Percentiles rank a stretch among this genome's conserved stretches.
Evolutionary conservation across 305 asterid genomes (phyloP).

Genomic region (Solanum aculeatissimum): DNA sequence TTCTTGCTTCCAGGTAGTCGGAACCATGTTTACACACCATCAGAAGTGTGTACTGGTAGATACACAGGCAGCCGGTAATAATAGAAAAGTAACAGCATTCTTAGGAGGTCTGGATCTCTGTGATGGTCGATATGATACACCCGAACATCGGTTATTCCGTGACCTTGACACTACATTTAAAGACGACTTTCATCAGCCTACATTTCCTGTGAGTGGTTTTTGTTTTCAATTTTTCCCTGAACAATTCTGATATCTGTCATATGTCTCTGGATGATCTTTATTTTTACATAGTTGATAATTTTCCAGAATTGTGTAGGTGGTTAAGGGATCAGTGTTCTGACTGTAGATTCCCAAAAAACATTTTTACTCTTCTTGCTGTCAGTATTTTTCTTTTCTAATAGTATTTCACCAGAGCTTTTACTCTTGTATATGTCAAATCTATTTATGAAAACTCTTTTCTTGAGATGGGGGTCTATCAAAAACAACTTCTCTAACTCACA

Average conservation of each 20-base stretch:
- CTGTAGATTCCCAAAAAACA: not conserved
- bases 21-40: constrained; percentile 77
- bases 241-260: not conserved
- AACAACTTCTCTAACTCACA: not conserved
- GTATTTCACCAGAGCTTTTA: not conserved
- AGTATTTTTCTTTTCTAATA: not conserved
- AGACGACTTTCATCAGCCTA: constrained; percentile 85
- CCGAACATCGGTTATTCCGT: constrained; percentile 63
- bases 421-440: not conserved
- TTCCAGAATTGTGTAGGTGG: not conserved
- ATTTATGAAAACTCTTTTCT: not conserved
- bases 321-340: not conserved
- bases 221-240: not conserved
- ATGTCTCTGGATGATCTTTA: not conserved
- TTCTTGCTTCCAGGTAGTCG: constrained; percentile 54
- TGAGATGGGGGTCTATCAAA: not conserved
- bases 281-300: not conserved
- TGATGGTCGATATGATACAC: constrained; percentile 97
- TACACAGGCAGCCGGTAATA: constrained; percentile 74
- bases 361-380: not conserved
- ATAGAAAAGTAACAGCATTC: constrained; percentile 77
- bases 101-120: constrained; percentile 93
- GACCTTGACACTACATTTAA: constrained; percentile 59
- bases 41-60: constrained; percentile 94
- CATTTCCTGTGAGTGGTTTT: constrained; percentile 57